Percentiles rank a stretch among this genome's conserved stretches.
Conservation (phyloP, 2,329 filamentous ascomycete genomes). For the Cytospora paraplurivora region DNA sequence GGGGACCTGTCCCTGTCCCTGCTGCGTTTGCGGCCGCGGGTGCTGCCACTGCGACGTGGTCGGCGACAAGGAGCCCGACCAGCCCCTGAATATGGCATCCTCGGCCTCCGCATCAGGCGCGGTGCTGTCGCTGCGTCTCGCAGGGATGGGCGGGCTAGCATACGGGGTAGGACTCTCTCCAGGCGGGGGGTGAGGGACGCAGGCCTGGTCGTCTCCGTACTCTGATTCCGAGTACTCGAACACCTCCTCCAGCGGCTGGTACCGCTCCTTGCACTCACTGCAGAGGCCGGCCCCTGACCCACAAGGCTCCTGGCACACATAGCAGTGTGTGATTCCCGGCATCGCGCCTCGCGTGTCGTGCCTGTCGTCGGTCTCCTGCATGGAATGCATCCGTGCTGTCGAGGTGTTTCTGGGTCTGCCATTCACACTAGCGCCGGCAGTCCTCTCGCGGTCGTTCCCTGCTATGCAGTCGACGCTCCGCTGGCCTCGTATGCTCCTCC, state of each 20-base stretch:
- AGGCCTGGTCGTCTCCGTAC: constrained; percentile 14
- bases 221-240: constrained; percentile 15
- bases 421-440: background rate
- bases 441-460: background rate
- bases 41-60: background rate
- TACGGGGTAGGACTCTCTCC: background rate
- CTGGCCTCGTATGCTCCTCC: background rate
- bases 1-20: background rate
- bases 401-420: background rate
- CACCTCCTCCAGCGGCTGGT: constrained; percentile 2
- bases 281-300: constrained; percentile 11
- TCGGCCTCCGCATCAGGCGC: background rate
- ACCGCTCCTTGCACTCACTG: constrained; percentile 3
- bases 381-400: background rate
- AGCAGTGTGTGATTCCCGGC: background rate
- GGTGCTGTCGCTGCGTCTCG: background rate
- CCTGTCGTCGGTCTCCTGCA: background rate
- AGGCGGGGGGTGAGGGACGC: background rate
- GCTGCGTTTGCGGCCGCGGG: background rate
- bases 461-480: background rate
- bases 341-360: background rate
- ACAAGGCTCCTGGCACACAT: constrained; percentile 13
- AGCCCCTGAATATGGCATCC: constrained; percentile 8
- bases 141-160: background rate
- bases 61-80: constrained; percentile 11